Base-by-base conservation (phyloP, 805 yeast genomes). In the Saccharomycopsis oosterbeekiorum region DNA sequence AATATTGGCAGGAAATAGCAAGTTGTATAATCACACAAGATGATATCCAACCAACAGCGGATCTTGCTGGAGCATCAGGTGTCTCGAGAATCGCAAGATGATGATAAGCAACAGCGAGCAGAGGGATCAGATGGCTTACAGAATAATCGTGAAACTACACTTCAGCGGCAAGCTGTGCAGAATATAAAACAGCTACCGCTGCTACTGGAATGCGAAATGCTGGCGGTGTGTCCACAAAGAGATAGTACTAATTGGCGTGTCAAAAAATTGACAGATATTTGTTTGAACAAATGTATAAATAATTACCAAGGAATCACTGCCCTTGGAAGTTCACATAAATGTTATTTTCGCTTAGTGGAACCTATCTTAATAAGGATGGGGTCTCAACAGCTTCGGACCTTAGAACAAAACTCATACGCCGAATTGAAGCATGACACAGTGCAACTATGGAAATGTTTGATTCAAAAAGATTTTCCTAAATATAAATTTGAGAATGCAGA, bases 341-440 rank as follows among this genome's bases (percentile, higher is more conserved):
- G 53, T 34, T 26, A 50, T 19, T 62, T 21, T 56, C 21, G 24
- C n/a, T 19, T 62, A 11, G 40, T 62, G n/a, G 54, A 56, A 37
- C 64, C 66, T 2, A 47, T 64, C 2, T 26, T 64, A 19, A 17
- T 21, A 10, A 50, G 47, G 37, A 62, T 64, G 64, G 36, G 24
- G 9, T 29, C 61, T 10, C 24, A 54, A 15, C 64, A 64, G 21
- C 47, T 64, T 4, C 55, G 36, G n/a, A 19, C 12, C 15, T 17
- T 63, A 14, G 65, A 63, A 43, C 19, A 24, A 15, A 53, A 34
- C 19, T 47, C 60, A 14, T 47, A 47, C 6, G 56, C 65, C 1
- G 47, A 61, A 17, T 42, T 61, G 36, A n/a, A 17, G n/a, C 40
- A 39, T 1, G 34, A 57, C 1, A 59, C 60, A 15, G 26, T 37